phyloP scores from a whole-genome alignment of 495 filamentous ascomycete species.

The Letharia lupina region DNA sequence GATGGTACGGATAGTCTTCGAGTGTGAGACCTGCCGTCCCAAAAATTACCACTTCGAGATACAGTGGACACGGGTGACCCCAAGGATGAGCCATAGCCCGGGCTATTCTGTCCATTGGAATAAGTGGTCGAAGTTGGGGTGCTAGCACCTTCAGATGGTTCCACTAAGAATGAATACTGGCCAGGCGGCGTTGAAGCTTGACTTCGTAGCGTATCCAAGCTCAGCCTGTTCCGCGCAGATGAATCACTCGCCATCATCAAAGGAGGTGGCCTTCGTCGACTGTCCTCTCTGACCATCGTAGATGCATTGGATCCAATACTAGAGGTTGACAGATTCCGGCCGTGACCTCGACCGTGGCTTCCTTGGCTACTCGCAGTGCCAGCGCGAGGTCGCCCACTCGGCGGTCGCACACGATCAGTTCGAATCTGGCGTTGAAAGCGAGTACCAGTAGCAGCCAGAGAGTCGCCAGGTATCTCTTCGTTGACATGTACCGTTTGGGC shows the following conservation, averaged over 20 bases:
- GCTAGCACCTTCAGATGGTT: conserved; percentile 63
- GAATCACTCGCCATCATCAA: conserved; percentile 74
- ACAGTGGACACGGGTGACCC: conserved; percentile 61
- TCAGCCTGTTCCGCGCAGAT: conserved; percentile 45
- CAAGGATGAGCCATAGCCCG: conserved; percentile 54
- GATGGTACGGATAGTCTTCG: conserved; percentile 78
- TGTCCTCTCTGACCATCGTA: conserved; percentile 52
- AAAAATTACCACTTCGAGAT: conserved; percentile 58
- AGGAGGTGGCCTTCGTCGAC: conserved; percentile 66
- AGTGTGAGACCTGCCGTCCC: conserved; percentile 59
- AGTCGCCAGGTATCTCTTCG: conserved; percentile 90
- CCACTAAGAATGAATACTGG: conserved; percentile 37
- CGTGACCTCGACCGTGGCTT: conserved; percentile 65
- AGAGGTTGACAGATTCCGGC: conserved; percentile 74
- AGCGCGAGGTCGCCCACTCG: conserved; percentile 61
- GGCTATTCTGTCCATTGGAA: conserved; percentile 63
- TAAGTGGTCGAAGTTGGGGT: conserved; percentile 69
- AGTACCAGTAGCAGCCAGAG: conserved; percentile 86
- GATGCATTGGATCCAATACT: conserved; percentile 74
- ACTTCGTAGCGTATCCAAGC: conserved; percentile 51
- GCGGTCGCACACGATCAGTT: conserved; percentile 70
- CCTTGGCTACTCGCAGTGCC: conserved; percentile 62
- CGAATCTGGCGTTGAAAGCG: conserved; percentile 90
- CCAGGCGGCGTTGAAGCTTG: conserved; percentile 43
- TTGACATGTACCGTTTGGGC: conserved; percentile 97